phyloP scores from a whole-genome alignment of 2,329 filamentous ascomycete species.

The Bipolaris sorokiniana region DNA sequence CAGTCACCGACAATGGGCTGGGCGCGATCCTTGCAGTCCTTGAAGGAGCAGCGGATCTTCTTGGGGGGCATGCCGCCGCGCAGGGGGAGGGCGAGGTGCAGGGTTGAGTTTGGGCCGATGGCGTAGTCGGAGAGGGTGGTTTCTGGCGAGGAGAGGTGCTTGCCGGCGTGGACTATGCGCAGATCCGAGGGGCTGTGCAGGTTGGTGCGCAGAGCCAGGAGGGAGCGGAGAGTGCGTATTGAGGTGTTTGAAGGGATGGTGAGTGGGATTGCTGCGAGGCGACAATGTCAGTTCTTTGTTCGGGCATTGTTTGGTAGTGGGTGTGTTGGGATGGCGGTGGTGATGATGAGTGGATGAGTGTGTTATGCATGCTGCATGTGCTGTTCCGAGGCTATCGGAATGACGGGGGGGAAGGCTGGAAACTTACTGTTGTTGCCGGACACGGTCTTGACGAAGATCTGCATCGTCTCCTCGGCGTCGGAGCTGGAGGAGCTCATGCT shows the following conservation, averaged over 20 bases:
- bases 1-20: constrained; percentile 97
- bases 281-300: constrained; percentile 21
- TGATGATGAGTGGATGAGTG: too few species aligned
- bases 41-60: constrained; percentile 85
- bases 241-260: constrained; percentile 61
- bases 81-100: constrained; percentile 63
- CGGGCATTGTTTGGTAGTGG: not conserved
- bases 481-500: constrained; percentile 51
- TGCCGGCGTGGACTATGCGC: constrained; percentile 64
- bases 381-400: constrained; percentile 25
- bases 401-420: constrained; percentile 35
- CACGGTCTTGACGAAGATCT: constrained; percentile 67
- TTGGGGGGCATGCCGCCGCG: constrained; percentile 67
- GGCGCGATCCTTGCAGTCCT: constrained; percentile 84
- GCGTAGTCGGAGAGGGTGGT: constrained; percentile 56
- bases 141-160: constrained; percentile 56
- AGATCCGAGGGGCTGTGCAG: constrained; percentile 56
- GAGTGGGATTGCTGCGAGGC: constrained; percentile 60
- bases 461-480: constrained; percentile 60
- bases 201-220: constrained; percentile 64
- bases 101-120: constrained; percentile 58
- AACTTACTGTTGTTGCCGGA: constrained; percentile 60
- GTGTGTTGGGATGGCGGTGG: not conserved
- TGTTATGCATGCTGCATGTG: not conserved
- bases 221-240: constrained; percentile 61